Conservation (phyloP, 2,329 filamentous ascomycete genomes). For the Aspergillus sp. region DNA sequence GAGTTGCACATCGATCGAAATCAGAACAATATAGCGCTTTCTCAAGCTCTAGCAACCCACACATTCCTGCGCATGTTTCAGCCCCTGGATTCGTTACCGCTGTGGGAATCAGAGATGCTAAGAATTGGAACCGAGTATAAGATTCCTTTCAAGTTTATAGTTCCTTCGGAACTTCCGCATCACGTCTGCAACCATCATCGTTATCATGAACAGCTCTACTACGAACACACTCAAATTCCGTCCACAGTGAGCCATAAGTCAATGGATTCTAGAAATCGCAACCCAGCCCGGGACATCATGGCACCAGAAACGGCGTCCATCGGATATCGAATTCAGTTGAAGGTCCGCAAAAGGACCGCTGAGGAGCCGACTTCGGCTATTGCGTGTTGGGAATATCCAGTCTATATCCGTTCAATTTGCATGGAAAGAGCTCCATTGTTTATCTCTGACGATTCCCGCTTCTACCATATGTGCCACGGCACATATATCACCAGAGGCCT, state of each 20-base stretch:
- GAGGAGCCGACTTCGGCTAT: conserved; percentile 1
- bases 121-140: neutral
- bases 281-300: conserved; percentile 5
- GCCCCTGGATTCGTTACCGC: neutral
- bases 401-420: conserved; percentile 10
- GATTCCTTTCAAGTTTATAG: conserved; percentile 16
- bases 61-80: conserved; percentile 16
- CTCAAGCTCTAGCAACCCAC: conserved; percentile 1
- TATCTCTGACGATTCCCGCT: conserved; percentile 2
- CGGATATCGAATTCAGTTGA: conserved; percentile 8
- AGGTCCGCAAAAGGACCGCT: neutral
- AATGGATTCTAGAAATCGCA: neutral
- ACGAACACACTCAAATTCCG: conserved; percentile 16
- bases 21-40: conserved; percentile 14
- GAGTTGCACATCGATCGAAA: conserved; percentile 12
- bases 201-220: conserved; percentile 10
- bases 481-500: conserved; percentile 7
- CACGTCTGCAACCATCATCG: conserved; percentile 15
- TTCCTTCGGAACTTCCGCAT: conserved; percentile 14
- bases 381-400: conserved; percentile 7
- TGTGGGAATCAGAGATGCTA: neutral
- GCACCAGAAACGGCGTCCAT: conserved; percentile 5
- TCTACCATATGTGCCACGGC: conserved; percentile 6
- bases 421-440: conserved; percentile 12
- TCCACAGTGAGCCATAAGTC: conserved; percentile 9